These are phyloP conservation scores for Exophiala sideris DNA, from an alignment of 2,329 filamentous ascomycete species.

Conservation along the genomic window DNA sequence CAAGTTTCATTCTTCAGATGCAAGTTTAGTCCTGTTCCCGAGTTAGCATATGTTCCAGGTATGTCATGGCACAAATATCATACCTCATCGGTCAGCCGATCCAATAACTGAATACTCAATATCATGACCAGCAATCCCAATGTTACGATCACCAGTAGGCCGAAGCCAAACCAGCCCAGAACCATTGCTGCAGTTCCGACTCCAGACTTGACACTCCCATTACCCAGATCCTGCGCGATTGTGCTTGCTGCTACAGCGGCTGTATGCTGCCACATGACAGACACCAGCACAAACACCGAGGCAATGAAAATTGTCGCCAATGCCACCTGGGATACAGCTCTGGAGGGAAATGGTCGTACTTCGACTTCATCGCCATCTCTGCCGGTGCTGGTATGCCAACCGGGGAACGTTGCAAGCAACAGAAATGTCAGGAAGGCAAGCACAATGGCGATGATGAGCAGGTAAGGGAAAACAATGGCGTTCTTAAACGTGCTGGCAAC, in stretches of 20 bases:
- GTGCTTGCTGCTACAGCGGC: constrained; percentile 92
- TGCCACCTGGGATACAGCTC: constrained; percentile 87
- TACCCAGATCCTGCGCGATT: constrained; percentile 88
- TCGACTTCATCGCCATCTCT: constrained; percentile 78
- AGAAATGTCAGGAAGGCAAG: constrained; percentile 96
- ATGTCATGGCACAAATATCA: constrained; percentile 8
- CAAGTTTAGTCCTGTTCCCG: constrained; percentile 11
- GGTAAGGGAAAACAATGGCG: constrained; percentile 95
- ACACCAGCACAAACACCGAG: constrained; percentile 64
- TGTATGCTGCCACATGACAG: constrained; percentile 68
- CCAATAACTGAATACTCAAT: constrained; percentile 79
- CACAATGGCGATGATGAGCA: constrained; percentile 96
- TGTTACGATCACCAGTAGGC: constrained; percentile 87
- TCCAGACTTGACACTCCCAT: constrained; percentile 79
- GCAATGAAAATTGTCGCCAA: constrained; percentile 82
- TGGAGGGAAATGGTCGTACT: constrained; percentile 89
- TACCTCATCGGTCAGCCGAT: constrained; percentile 52
- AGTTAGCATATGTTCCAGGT: constrained; percentile 2
- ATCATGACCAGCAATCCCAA: constrained; percentile 96
- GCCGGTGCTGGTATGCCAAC: constrained; percentile 91
- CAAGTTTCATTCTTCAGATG: constrained; percentile 1
- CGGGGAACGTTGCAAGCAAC: constrained; percentile 91
- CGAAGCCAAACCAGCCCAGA: constrained; percentile 95
- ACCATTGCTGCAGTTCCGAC: constrained; percentile 96
- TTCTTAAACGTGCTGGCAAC: constrained; percentile 96